A percentile compares a stretch with the other conserved stretches of the same genome.
These are phyloP conservation scores for Penstemon newberryi DNA, from an alignment of 257 asterid genomes.

Conservation along the genomic window DNA sequence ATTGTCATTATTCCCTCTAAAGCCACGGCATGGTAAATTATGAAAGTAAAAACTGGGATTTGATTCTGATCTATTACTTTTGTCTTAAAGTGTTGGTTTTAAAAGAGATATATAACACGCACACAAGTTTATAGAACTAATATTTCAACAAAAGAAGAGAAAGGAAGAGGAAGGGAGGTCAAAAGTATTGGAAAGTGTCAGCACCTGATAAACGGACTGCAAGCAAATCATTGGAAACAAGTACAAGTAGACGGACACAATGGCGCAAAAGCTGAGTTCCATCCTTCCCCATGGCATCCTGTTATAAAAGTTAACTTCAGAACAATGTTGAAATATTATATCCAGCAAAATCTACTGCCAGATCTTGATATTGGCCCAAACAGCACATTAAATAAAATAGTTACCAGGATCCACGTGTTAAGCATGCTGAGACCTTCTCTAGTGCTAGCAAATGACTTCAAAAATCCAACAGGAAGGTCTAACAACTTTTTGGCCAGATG, in stretches of 20 bases:
- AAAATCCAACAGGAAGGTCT: slow-evolving; percentile 81
- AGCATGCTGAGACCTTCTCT: slow-evolving; percentile 85
- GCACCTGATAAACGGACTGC: slow-evolving; percentile 96
- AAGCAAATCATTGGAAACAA: slow-evolving; percentile 81
- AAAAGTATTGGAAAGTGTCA: no score
- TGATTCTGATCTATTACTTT: slow-evolving; percentile 1
- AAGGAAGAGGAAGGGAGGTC: no score
- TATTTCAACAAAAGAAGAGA: no score
- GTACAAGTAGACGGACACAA: slow-evolving; percentile 94
- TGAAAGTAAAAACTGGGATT: slow-evolving; percentile 14
- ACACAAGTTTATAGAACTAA: no score
- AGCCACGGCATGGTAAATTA: slow-evolving; percentile 20
- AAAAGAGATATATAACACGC: not conserved
- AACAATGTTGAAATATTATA: slow-evolving; percentile 19
- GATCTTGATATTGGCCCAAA: slow-evolving; percentile 15
- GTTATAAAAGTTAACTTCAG: slow-evolving; percentile 27
- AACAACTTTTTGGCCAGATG: slow-evolving; percentile 82
- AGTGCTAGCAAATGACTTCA: slow-evolving; percentile 91
- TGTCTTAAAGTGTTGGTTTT: slow-evolving; percentile 7
- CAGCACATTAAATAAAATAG: slow-evolving; percentile 25
- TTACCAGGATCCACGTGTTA: slow-evolving; percentile 92
- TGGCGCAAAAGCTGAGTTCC: slow-evolving; percentile 99
- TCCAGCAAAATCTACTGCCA: slow-evolving; percentile 27
- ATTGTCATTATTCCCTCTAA: not conserved
- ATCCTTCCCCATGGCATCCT: slow-evolving; percentile 99